phyloP scores from a whole-genome alignment of 371 early-diverging fungal species.

The Chytridium lagenaria region DNA sequence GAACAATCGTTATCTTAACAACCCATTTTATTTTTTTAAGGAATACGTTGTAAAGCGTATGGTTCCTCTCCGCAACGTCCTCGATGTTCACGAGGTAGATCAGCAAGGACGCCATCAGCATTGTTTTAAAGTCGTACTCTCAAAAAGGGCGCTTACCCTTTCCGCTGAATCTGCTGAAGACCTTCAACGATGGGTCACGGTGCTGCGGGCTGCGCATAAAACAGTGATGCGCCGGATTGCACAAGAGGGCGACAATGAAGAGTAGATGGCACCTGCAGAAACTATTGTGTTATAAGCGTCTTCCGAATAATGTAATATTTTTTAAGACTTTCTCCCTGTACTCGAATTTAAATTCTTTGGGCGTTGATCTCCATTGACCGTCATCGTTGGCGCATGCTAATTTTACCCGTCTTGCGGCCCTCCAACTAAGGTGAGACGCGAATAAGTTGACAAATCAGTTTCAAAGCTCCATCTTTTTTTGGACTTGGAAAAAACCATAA shows the following conservation, averaged over 20 bases:
- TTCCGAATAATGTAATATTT: too few species aligned
- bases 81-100: constrained; percentile 78
- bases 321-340: too few species aligned
- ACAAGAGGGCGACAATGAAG: background rate
- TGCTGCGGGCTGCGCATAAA: constrained; percentile 48
- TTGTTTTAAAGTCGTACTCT: constrained; percentile 79
- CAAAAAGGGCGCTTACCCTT: constrained; percentile 73
- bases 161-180: constrained; percentile 69
- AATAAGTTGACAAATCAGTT: too few species aligned
- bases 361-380: too few species aligned
- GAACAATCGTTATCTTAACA: too few species aligned
- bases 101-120: constrained; percentile 58
- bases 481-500: too few species aligned
- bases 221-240: constrained; percentile 20
- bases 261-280: background rate
- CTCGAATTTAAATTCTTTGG: too few species aligned
- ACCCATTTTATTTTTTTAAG: constrained; percentile 41
- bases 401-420: too few species aligned
- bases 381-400: too few species aligned
- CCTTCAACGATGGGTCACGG: constrained; percentile 71
- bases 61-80: constrained; percentile 69
- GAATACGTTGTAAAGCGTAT: constrained; percentile 78
- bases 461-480: too few species aligned
- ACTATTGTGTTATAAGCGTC: too few species aligned
- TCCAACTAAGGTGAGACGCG: too few species aligned